Evolutionary conservation across 2,329 filamentous ascomycete species (phyloP).

Genomic region (Niveomyces coronatus): DNA sequence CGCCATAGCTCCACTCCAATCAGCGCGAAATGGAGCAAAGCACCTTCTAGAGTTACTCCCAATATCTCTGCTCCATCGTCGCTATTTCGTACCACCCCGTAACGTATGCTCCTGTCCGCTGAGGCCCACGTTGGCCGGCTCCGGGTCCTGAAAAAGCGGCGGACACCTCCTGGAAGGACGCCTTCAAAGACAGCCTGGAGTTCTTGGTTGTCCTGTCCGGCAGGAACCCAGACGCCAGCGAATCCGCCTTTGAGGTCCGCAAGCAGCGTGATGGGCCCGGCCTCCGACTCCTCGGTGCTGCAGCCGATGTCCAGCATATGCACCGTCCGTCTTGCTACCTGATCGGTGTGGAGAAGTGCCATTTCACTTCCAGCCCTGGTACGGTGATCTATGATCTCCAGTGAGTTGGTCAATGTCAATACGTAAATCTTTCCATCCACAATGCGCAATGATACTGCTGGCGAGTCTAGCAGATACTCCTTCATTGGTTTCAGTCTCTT

Average conservation of each 20-base stretch:
- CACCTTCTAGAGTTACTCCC: constrained; percentile 59
- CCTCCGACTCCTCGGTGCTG: constrained; percentile 15
- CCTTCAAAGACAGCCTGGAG: constrained; percentile 44
- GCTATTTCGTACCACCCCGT: constrained; percentile 32
- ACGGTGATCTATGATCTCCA: constrained; percentile 43
- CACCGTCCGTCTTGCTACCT: constrained; percentile 30
- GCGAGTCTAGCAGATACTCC: constrained; percentile 40
- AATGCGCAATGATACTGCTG: constrained; percentile 38
- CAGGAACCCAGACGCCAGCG: constrained; percentile 41
- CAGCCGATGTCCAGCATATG: constrained; percentile 38
- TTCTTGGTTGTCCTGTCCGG: constrained; percentile 28
- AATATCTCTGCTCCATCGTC: constrained; percentile 42
- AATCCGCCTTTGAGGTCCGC: constrained; percentile 37
- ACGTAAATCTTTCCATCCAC: constrained; percentile 38
- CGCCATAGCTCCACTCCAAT: constrained; percentile 53
- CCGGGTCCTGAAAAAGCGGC: constrained; percentile 42
- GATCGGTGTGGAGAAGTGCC: constrained; percentile 35
- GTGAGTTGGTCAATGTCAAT: constrained; percentile 43
- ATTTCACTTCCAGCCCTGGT: constrained; percentile 26
- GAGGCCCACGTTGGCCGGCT: constrained; percentile 43
- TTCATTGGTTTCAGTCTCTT: constrained; percentile 41
- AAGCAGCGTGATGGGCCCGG: constrained; percentile 35
- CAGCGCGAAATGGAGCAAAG: constrained; percentile 58
- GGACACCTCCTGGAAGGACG: constrained; percentile 43
- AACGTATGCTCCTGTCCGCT: constrained; percentile 23